Evolutionary conservation across 2,329 filamentous ascomycete genomes (phyloP), one percentile per base, ranked within the genome.

Genomic region (Aspergillus ruber): DNA sequence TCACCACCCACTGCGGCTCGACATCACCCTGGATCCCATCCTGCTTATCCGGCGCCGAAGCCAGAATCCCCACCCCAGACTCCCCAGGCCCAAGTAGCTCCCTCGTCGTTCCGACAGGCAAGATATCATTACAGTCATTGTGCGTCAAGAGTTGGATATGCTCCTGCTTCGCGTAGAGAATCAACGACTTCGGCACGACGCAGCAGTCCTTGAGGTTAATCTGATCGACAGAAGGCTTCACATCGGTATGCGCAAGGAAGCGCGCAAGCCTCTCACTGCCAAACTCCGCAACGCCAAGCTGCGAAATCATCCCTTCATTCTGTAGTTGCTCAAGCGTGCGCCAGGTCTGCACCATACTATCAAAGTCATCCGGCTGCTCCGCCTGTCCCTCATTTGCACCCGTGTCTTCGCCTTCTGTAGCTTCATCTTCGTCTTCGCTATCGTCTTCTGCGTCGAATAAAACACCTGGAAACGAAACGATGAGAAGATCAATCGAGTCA

Each of bases 131-230:
- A 70, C 88, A 94, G 70, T 98, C 93, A 56, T 89, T 89, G 70
- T 98, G 93, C 36, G 94, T 95, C 47, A 96, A 75, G 48, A 98
- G 74, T 67, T 97, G 89, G 51, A 98, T 90, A 17, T 81, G 77
- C 63, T 90, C 78, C 54, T 84, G 77, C 67, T 88, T 90, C n/a
- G 91, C 91, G 59, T 94, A 84, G 59, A 86, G 72, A 50, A 90
- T 83, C 53, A 98, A 77, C 10, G 89, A 85, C 60, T 90, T 90
- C 7, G 93, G 93, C 39, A 97, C 93, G 42, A 90, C 91, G 71
- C 93, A 98, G 74, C 91, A 97, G 69, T 97, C 88, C 59, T 88
- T 84, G 44, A 95, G 81, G 65, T 97, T 97, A 76, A 98, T 95
- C 76, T 98, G 93, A 68, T 97, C 84, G 36, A 97, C 91, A 17